Evolutionary conservation across 306 rosid species (phyloP).

Genomic region (Glycine soja): DNA sequence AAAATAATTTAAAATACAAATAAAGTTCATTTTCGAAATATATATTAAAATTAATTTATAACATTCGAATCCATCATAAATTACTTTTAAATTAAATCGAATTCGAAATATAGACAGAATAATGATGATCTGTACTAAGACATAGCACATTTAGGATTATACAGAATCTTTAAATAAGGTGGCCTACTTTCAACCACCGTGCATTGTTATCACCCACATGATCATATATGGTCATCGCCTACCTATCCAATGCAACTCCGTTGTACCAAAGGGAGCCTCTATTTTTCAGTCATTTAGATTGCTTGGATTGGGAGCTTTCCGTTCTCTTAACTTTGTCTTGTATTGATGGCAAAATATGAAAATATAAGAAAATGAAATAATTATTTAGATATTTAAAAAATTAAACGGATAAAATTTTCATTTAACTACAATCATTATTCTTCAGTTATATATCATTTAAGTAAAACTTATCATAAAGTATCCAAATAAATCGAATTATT

Average conservation of each 20-base stretch:
- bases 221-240: conserved; percentile 27
- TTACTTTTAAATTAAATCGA: background rate
- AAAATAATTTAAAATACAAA: too few relatives aligned
- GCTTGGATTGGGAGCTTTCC: background rate
- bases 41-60: too few relatives aligned
- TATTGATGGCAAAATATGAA: background rate
- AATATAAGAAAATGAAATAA: too few relatives aligned
- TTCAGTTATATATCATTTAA: too few relatives aligned
- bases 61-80: too few relatives aligned
- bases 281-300: conserved; percentile 45
- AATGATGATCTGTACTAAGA: background rate
- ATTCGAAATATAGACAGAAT: background rate
- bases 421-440: background rate
- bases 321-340: background rate
- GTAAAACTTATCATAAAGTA: background rate
- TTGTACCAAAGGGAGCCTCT: conserved; percentile 15
- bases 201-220: conserved; percentile 50
- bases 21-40: too few relatives aligned
- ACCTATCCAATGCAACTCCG: conserved; percentile 41
- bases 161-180: conserved; percentile 28
- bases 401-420: too few relatives aligned
- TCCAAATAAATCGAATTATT: background rate
- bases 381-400: too few relatives aligned
- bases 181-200: conserved; percentile 44
- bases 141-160: background rate